phyloP scores from a whole-genome alignment of 78 protist species.

The Dictyostelium brefeldianum region DNA sequence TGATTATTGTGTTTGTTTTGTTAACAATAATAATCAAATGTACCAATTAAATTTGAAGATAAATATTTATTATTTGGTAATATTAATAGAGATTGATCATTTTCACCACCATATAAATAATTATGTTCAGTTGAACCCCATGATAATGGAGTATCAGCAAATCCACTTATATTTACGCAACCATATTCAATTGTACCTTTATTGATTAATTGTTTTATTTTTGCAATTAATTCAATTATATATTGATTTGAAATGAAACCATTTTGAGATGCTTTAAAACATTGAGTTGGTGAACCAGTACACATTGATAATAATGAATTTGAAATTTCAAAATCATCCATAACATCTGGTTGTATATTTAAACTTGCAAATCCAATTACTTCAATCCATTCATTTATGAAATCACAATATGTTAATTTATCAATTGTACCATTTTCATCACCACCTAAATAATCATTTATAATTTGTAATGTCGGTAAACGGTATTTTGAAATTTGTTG shows the following conservation, averaged over 20 bases:
- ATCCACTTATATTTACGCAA: constrained; percentile 26
- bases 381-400: constrained; percentile 26
- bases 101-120: constrained; percentile 43
- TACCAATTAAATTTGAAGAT: background rate
- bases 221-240: background rate
- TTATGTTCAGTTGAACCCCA: constrained; percentile 53
- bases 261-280: constrained; percentile 1
- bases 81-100: constrained; percentile 33
- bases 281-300: background rate
- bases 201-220: background rate
- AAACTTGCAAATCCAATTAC: background rate
- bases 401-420: background rate
- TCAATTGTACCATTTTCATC: background rate
- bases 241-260: constrained; percentile 29
- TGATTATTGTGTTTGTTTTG: background rate
- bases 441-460: background rate
- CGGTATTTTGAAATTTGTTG: background rate
- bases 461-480: background rate
- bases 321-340: constrained; percentile 3
- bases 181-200: constrained; percentile 41
- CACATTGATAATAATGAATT: background rate
- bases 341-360: background rate
- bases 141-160: constrained; percentile 56
- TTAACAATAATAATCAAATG: constrained; percentile 30
- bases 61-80: constrained; percentile 13